Evolutionary conservation across 495 filamentous ascomycete genomes (phyloP), one percentile per base, ranked within the genome.

Genomic region (Podospora bellae-mahoneyi): DNA sequence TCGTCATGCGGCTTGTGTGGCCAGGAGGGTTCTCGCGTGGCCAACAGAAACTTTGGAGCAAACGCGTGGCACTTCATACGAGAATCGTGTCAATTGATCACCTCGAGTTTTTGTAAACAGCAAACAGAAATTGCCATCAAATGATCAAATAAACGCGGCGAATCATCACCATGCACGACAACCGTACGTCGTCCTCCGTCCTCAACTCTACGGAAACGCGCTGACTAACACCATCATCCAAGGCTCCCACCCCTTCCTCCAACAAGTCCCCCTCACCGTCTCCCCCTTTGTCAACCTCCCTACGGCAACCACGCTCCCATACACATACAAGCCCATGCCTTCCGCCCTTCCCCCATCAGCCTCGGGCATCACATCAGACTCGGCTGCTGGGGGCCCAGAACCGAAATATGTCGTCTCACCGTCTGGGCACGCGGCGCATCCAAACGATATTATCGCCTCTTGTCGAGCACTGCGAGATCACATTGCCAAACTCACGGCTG

Each of bases 241-340:
- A 95, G 92, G 86, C 66, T 87, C 91, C 4, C 93, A 97, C 79
- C 91, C 91, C 23, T 87, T 97, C 69, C 91, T 98, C 59, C 91
- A 92, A 69, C 95, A 99, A 79, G 86, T 97, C 64, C 92, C 94
- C 64, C 85, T 98, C 62, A 94, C 92, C 68, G 93, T 97, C 65
- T 97, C 94, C 34, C 95, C 95, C 27, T 97, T 97, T 83, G 88
- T 97, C 78, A 90, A 88, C 68, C 92, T 98, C 54, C 95, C 96
- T 32, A 88, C 91, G 9, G 89, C 95, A 28, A 90, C 93, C 60
- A 97, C 95, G 2, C 87, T 99, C 2, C 95, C 95, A 39, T 98
- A 97, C 81, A 96, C 91, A 58, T 99, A 97, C 86, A 93, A 92
- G 75, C 83, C 88, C 4, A 89, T 99, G 69, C 89, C 95, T 0